Base-by-base conservation (phyloP, 768 basidiomycete species). In the Dioszegia crocea region DNA sequence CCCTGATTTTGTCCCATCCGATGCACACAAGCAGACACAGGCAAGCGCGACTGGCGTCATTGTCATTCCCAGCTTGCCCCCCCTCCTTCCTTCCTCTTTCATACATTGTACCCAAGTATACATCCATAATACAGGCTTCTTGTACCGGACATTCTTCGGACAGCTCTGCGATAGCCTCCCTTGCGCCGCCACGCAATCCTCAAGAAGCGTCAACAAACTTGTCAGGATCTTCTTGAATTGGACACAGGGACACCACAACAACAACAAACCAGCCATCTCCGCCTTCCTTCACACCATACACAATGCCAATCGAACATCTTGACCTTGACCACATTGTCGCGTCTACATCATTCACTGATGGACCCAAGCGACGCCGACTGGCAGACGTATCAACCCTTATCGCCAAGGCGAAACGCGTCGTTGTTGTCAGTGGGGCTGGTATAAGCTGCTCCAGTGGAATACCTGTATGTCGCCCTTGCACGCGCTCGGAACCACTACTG, bases 361-460 rank as follows among this genome's bases (percentile, higher is more conserved):
- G 70, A 5, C 47, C 72, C 6, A 56, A 62, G 11, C 53, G 75
- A 14, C 60, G 73, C 44, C 56, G 84, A 12, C 82, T 96, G 4
- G 75, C 82, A 3, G 85, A 85, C 57, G 78, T 97, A 41, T 90
- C 89, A 12, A 81, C 85, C 6, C 80, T 85, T 10, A 86, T 98
- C 33, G 87, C 86, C 19, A 92, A 88, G 77, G 84, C 85, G 78
- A 91, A 87, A 80, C 86, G 84, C 77, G 86, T 93, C 61, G 83
- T 99, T 19, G 84, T 94, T 9, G 86, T 97, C 63, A 90, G 90
- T 33, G 94, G 94, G 23, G 94, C 94, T 3, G 94, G 94, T 51
- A 93, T 98, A 62, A 94, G 91, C 23, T 97, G 92, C 78, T 91
- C 90, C 23, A 89, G 87, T 73, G 94, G 94, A 56, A 96, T 99